Evolutionary conservation across 805 yeast genomes (phyloP).

Genomic region (Ogataea minuta): DNA sequence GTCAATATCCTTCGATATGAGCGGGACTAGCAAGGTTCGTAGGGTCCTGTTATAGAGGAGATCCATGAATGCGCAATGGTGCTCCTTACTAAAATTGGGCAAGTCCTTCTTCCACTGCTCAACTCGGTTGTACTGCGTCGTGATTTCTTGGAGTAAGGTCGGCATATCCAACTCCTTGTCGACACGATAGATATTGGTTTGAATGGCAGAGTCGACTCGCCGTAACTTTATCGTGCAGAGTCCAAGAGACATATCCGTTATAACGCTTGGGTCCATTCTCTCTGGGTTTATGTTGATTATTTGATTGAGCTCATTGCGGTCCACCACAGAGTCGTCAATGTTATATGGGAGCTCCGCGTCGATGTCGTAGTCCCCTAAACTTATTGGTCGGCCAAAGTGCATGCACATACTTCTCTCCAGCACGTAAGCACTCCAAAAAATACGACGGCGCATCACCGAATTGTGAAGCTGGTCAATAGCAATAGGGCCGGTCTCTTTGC

Average conservation of each 20-base stretch:
- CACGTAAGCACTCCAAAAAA: constrained; percentile 50
- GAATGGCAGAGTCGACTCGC: constrained; percentile 23
- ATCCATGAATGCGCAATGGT: constrained; percentile 14
- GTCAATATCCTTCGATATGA: constrained; percentile 15
- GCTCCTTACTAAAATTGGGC: constrained; percentile 18
- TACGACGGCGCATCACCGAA: constrained; percentile 23
- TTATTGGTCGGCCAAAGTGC: constrained; percentile 48
- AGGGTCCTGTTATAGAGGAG: constrained; percentile 21
- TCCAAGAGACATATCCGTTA: constrained; percentile 20
- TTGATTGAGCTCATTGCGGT: constrained; percentile 17
- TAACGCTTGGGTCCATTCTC: constrained; percentile 11
- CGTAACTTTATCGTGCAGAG: constrained; percentile 16
- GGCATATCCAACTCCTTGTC: constrained; percentile 14
- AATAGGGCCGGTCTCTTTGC: constrained; percentile 13
- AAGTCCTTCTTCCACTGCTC: constrained; percentile 18
- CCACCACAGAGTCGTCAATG: constrained; percentile 20
- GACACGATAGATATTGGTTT: constrained; percentile 21
- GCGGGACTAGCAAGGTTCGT: constrained; percentile 20
- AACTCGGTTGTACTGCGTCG: constrained; percentile 11
- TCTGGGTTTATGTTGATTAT: constrained; percentile 22
- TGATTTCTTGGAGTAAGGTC: constrained; percentile 14
- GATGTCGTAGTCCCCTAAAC: constrained; percentile 49
- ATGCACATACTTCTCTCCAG: constrained; percentile 48
- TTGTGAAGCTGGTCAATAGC: constrained; percentile 16
- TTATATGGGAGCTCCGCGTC: constrained; percentile 41